A percentile compares a stretch with the other conserved stretches of the same genome.
Evolutionary conservation across 768 basidiomycete genomes (phyloP).

Genomic region (Termitomyces sp.): DNA sequence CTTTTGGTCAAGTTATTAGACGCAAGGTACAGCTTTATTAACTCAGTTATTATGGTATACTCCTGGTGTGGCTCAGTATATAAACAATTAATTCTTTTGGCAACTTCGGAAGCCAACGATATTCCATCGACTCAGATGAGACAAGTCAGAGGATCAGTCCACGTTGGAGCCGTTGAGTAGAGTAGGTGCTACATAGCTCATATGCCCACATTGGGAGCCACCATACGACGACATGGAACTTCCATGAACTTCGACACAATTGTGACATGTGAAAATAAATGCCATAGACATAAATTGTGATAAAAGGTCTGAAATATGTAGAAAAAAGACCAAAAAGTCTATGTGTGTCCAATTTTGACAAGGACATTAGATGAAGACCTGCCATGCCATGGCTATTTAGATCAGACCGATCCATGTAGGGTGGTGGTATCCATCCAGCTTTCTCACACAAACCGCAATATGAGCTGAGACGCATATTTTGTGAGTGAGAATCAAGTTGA

Average conservation of each 20-base stretch:
- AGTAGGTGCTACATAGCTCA: neutral
- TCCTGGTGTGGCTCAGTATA: neutral
- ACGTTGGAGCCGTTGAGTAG: neutral
- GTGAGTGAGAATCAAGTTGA: neutral
- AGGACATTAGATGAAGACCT: constrained; percentile 1
- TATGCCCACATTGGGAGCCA: neutral
- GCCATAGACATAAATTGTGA: neutral
- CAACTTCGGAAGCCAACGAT: neutral
- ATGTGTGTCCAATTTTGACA: neutral
- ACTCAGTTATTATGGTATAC: too few relatives aligned
- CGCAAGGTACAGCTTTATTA: neutral
- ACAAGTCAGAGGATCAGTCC: neutral
- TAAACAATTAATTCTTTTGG: neutral
- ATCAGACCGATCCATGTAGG: neutral
- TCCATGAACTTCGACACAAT: neutral
- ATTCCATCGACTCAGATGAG: neutral
- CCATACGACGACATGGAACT: neutral
- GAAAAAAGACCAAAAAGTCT: neutral
- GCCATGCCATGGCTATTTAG: neutral
- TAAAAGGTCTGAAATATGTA: neutral
- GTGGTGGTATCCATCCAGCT: neutral
- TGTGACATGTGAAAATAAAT: neutral
- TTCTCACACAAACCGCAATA: neutral
- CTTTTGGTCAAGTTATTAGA: neutral
- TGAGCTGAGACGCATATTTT: neutral